These are phyloP conservation scores for Neofusicoccum laricinum DNA, from an alignment of 2,329 filamentous ascomycete genomes.

Conservation along the genomic window DNA sequence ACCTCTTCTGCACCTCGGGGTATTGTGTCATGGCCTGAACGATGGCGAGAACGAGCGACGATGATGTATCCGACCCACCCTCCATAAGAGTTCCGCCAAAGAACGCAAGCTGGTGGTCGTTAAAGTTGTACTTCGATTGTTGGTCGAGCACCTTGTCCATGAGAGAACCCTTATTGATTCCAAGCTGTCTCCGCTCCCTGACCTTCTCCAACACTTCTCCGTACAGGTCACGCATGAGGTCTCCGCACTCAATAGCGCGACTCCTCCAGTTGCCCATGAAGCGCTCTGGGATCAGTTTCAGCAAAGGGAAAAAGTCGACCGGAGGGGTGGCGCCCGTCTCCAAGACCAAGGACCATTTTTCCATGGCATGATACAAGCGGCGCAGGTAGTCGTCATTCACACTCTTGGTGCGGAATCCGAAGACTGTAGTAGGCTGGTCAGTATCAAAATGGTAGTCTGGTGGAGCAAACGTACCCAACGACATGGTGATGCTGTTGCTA, in stretches of 20 bases:
- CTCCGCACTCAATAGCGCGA: constrained; percentile 13
- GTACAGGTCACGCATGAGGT: constrained; percentile 22
- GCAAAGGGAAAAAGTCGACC: constrained; percentile 43
- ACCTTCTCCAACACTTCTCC: constrained; percentile 21
- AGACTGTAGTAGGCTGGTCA: neutral
- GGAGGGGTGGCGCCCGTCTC: constrained; percentile 48
- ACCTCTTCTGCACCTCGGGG: constrained; percentile 27
- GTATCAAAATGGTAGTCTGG: neutral
- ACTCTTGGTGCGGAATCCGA: neutral
- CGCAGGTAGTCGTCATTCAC: constrained; percentile 29
- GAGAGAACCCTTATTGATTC: constrained; percentile 23
- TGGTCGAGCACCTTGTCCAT: constrained; percentile 26
- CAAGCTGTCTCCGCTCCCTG: constrained; percentile 22
- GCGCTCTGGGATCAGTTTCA: constrained; percentile 39
- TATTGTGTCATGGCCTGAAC: constrained; percentile 30
- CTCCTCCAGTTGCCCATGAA: constrained; percentile 20
- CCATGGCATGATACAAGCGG: constrained; percentile 41
- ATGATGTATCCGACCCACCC: constrained; percentile 38
- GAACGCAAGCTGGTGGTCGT: constrained; percentile 33
- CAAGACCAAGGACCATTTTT: constrained; percentile 41
- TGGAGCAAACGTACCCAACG: neutral
- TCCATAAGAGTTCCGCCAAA: constrained; percentile 34
- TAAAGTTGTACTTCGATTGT: neutral
- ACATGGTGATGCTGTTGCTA: constrained; percentile 47
- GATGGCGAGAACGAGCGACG: constrained; percentile 34